These are phyloP conservation scores for Ascochyta rabiei DNA, from an alignment of 2,329 filamentous ascomycete species.

Conservation along the genomic window DNA sequence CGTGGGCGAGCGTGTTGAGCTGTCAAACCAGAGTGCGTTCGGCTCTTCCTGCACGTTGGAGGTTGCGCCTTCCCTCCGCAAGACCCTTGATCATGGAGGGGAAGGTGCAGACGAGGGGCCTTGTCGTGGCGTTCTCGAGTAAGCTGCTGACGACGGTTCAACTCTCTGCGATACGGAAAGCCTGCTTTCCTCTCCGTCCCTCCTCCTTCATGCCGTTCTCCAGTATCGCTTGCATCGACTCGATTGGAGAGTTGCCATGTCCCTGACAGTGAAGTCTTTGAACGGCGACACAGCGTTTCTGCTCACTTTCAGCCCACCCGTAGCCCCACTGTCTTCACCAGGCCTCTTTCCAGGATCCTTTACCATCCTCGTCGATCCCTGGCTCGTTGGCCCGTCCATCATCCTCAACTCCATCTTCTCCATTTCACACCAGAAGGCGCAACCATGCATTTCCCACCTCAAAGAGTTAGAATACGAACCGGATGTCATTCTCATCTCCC, in stretches of 20 bases:
- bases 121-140: slow-evolving; percentile 10
- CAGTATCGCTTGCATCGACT: neutral
- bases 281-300: slow-evolving; percentile 71
- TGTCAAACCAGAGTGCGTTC: neutral
- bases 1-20: no score
- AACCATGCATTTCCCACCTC: slow-evolving; percentile 64
- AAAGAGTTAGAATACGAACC: slow-evolving; percentile 58
- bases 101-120: slow-evolving; percentile 7
- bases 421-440: slow-evolving; percentile 61
- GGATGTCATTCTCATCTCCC: slow-evolving; percentile 64
- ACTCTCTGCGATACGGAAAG: neutral
- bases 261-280: slow-evolving; percentile 67
- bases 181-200: slow-evolving; percentile 11
- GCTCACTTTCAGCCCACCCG: slow-evolving; percentile 64
- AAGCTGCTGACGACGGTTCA: slow-evolving; percentile 11
- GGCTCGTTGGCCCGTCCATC: slow-evolving; percentile 66
- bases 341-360: slow-evolving; percentile 56
- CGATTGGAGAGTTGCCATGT: slow-evolving; percentile 54
- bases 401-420: slow-evolving; percentile 68
- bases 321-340: slow-evolving; percentile 49
- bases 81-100: neutral
- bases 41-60: slow-evolving; percentile 9
- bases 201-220: slow-evolving; percentile 3
- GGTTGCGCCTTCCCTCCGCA: slow-evolving; percentile 5
- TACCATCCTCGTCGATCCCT: slow-evolving; percentile 74